Evolutionary conservation across 129 eudicot genomes (phyloP), one percentile per base, ranked within the genome.

Genomic region (Centaurea solstitialis): DNA sequence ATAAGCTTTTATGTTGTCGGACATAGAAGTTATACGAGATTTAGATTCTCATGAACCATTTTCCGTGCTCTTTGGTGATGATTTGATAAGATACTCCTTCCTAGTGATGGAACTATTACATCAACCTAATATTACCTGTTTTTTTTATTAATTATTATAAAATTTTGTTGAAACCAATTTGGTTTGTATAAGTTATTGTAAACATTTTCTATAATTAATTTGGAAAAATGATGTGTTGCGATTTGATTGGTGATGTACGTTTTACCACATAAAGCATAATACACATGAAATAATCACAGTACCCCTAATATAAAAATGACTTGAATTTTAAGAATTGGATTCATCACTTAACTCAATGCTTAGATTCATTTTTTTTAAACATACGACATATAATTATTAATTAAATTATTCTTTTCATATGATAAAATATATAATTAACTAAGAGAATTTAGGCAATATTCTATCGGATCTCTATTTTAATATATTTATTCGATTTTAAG

Each of bases 361-460:
- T 73, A 80, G 73, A 80, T 73, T 80, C 84, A 80, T 74, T 26
- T 26, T 50, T 15, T n/a, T n/a, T n/a, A n/a, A 35, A 57, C 61
- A 15, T 39, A 22, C 13, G 17, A 0, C 17, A 80, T 80, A 38
- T 1, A 17, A 15, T 37, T 76, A 37, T 76, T 76, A 33, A 76
- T 74, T 76, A 76, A 61, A 64, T 64, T 76, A 38, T 76, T 37
- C 50, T 70, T 11, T 37, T 70, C 50, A 37, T 21, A 70, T 70
- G 26, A 37, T 37, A 35, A 35, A 70, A 35, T n/a, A n/a, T 2
- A 57, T 57, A 70, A 70, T 35, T 41, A 35, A 70, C 2, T n/a
- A 70, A 35, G 40, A 10, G 41, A 62, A 22, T 40, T 76, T 37
- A 37, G 62, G 61, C 71, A 22, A 17, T 40, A n/a, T 76, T 35